Conservation (phyloP, 1,139 yeast species). For the Hemisphaericaspora lyxosophila region DNA sequence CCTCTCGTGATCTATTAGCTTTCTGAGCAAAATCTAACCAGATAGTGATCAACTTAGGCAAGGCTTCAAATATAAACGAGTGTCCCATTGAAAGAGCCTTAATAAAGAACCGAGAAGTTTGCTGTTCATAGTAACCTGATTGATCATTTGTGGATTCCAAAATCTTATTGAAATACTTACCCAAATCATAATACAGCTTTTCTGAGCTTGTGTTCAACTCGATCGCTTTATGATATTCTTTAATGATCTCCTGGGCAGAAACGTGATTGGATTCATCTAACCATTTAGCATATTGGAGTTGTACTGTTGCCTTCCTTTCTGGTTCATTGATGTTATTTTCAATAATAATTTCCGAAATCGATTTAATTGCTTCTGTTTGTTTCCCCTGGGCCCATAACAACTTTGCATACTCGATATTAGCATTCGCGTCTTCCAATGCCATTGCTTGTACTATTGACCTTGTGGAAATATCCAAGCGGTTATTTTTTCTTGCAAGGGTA, state of each 20-base stretch:
- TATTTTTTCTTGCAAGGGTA: conserved; percentile 64
- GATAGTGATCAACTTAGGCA: conserved; percentile 84
- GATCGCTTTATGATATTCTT: conserved; percentile 64
- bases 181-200: conserved; percentile 77
- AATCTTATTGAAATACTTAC: conserved; percentile 74
- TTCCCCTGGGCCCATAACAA: conserved; percentile 91
- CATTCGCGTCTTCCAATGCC: conserved; percentile 47
- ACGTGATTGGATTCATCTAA: conserved; percentile 83
- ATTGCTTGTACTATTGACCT: conserved; percentile 70
- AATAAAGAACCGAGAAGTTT: conserved; percentile 63
- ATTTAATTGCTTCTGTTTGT: conserved; percentile 78
- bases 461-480: conserved; percentile 73
- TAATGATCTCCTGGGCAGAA: conserved; percentile 69
- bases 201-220: conserved; percentile 54
- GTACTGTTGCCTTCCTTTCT: conserved; percentile 48
- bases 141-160: conserved; percentile 57
- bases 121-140: conserved; percentile 66
- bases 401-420: conserved; percentile 79
- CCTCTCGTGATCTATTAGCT: conserved; percentile 25
- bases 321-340: conserved; percentile 18
- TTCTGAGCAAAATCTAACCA: conserved; percentile 83
- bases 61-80: conserved; percentile 73
- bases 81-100: conserved; percentile 70
- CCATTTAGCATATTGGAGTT: conserved; percentile 85
- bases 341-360: conserved; percentile 46